Base-by-base conservation (phyloP, 495 filamentous ascomycete genomes). In the Talaromyces borbonicus region DNA sequence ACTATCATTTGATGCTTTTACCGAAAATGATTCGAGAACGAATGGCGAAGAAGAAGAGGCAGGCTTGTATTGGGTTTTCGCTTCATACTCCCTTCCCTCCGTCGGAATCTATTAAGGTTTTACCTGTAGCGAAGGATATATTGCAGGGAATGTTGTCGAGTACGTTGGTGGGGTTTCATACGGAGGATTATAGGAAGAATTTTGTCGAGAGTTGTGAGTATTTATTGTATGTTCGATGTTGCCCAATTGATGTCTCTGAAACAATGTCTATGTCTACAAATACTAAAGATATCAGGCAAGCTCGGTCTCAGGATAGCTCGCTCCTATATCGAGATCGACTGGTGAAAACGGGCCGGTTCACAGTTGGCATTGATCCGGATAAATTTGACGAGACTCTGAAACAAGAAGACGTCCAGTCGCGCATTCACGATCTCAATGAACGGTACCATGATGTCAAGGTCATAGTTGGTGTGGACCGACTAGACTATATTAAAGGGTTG, bases 401-500 rank as follows among this genome's bases (percentile, higher is more conserved):
- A 67, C 87, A 89, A 55, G 72, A 75, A 2, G 80, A 77, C 29
- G 87, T 97, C 0, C 77, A 84, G 57, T 76, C 82, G 39, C 83
- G 90, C 12, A 94, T 95, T 43, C 72, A 78, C 0, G 67, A 78
- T 0, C 70, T 97, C 6, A 75, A 85, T 53, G 80, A 83, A 46
- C 84, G 83, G 53, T 97, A 95, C 54, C 80, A 87, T 50, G 87
- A 84, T 35, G 79, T 86, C 38, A 90, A 90, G 63, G 68, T 97
- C 23, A 93, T 97, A 47, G 81, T 97, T 14, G 90, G 90, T 29
- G 87, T 97, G 16, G 90, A 97, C 55, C 77, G 90, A 30, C 72
- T 97, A 33, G 90, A 97, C 57, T 90, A 95, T 56, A 93, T 94
- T 74, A 97, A 97, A 56, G 90, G 90, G 24, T 80, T 97, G n/a